A percentile compares a stretch with the other conserved stretches of the same genome.
Evolutionary conservation across 2,329 filamentous ascomycete species (phyloP).

Genomic region (Stemphylium lycopersici): DNA sequence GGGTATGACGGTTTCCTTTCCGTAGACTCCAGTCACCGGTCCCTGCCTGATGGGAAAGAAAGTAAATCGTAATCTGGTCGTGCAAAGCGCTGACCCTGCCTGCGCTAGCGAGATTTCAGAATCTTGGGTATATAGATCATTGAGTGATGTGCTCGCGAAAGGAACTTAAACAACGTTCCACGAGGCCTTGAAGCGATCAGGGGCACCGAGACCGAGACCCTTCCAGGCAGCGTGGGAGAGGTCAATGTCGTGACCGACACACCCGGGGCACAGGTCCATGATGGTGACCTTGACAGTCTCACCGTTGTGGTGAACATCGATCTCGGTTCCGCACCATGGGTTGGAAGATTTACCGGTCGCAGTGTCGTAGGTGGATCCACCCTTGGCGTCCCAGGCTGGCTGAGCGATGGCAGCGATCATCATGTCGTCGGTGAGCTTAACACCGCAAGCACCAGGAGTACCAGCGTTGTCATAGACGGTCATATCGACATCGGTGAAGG

Average conservation of each 20-base stretch:
- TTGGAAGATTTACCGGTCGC: constrained; percentile 42
- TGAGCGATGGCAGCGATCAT: constrained; percentile 39
- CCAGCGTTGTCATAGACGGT: constrained; percentile 45
- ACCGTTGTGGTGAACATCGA: constrained; percentile 41
- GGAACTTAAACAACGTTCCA: constrained; percentile 34
- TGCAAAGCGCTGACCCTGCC: constrained; percentile 50
- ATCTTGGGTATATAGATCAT: constrained; percentile 40
- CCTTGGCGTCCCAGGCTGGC: constrained; percentile 26
- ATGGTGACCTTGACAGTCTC: constrained; percentile 35
- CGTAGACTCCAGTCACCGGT: constrained; percentile 25
- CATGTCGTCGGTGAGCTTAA: constrained; percentile 27
- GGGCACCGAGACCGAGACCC: constrained; percentile 29
- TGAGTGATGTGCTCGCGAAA: constrained; percentile 18
- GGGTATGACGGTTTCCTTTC: constrained; percentile 12
- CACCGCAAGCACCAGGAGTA: constrained; percentile 41
- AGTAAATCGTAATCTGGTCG: constrained; percentile 41
- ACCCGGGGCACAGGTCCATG: constrained; percentile 46
- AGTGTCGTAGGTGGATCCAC: constrained; percentile 37
- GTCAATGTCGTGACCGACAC: constrained; percentile 37
- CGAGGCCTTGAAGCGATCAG: constrained; percentile 32
- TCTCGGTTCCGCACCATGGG: constrained; percentile 43
- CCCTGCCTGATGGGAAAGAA: constrained; percentile 35
- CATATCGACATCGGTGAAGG: constrained; percentile 33
- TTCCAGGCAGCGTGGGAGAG: constrained; percentile 41
- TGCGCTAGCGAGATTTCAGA: constrained; percentile 44